phyloP scores from a whole-genome alignment of 2,329 filamentous ascomycete species.

The Rugonectria rugulosa region DNA sequence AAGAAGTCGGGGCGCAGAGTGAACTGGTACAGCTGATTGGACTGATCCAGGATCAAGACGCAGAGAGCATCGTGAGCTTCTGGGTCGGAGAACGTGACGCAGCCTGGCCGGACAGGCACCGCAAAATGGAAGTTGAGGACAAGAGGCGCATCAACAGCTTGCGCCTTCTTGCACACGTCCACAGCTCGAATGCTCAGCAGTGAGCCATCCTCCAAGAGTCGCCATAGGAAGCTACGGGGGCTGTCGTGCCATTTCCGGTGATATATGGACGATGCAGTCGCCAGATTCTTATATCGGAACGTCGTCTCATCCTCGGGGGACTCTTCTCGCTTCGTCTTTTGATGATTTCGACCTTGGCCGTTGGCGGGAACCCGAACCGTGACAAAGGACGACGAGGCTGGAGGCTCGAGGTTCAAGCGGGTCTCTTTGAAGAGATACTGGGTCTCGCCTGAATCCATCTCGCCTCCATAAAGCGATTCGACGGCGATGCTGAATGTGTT shows the following conservation, averaged over 20 bases:
- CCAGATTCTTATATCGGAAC: constrained; percentile 77
- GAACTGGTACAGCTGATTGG: constrained; percentile 84
- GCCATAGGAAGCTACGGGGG: constrained; percentile 90
- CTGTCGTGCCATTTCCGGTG: constrained; percentile 78
- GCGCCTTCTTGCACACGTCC: constrained; percentile 77
- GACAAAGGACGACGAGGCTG: constrained; percentile 72
- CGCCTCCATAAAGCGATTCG: constrained; percentile 63
- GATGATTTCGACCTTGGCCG: constrained; percentile 53
- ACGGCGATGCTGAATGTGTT: constrained; percentile 22
- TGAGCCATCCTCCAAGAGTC: constrained; percentile 80
- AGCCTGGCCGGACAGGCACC: constrained; percentile 74
- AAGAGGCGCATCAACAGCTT: constrained; percentile 73
- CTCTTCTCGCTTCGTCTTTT: constrained; percentile 45
- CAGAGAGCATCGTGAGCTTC: constrained; percentile 79
- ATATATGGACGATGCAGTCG: constrained; percentile 82
- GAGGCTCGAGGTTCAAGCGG: constrained; percentile 80
- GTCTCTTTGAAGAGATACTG: constrained; percentile 85
- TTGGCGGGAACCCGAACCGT: constrained; percentile 71
- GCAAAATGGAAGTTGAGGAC: constrained; percentile 82
- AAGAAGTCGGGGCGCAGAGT: constrained; percentile 86
- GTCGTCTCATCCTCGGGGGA: constrained; percentile 72
- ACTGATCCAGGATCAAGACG: constrained; percentile 80
- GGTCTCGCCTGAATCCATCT: constrained; percentile 70
- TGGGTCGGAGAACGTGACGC: constrained; percentile 83
- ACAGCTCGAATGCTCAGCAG: constrained; percentile 83